Evolutionary conservation across 2,329 filamentous ascomycete species (phyloP).

Genomic region (Leptographium wingfieldii): DNA sequence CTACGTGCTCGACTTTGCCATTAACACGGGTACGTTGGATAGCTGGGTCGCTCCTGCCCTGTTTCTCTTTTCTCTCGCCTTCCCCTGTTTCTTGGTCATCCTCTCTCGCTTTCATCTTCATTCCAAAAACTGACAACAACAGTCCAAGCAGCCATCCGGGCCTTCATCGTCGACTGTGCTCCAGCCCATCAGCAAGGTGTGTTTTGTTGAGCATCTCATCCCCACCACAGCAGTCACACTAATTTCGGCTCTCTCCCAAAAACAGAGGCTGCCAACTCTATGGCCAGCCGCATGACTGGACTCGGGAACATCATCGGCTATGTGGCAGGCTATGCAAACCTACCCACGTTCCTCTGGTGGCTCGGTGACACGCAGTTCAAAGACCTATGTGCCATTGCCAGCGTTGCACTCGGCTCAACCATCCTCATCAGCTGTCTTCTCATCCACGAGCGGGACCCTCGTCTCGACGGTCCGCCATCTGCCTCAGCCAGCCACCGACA

Average conservation of each 20-base stretch:
- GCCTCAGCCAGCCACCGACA: slow-evolving; percentile 10
- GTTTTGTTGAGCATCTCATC: slow-evolving; percentile 1
- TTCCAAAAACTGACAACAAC: slow-evolving; percentile 6
- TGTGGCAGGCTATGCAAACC: slow-evolving; percentile 70
- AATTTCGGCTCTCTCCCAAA: slow-evolving; percentile 3
- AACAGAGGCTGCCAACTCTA: slow-evolving; percentile 73
- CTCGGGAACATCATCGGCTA: slow-evolving; percentile 87
- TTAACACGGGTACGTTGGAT: slow-evolving; percentile 60
- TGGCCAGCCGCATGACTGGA: slow-evolving; percentile 78
- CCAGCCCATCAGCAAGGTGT: slow-evolving; percentile 74
- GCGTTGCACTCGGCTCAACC: slow-evolving; percentile 56
- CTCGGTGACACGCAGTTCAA: slow-evolving; percentile 87
- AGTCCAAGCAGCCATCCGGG: slow-evolving; percentile 83
- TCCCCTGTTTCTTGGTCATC: neutral
- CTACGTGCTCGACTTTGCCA: slow-evolving; percentile 84
- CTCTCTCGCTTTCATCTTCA: neutral
- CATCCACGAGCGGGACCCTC: slow-evolving; percentile 71
- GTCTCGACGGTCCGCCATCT: slow-evolving; percentile 42
- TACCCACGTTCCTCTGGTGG: slow-evolving; percentile 63
- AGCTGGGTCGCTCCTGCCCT: too few species aligned
- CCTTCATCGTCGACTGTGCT: slow-evolving; percentile 87
- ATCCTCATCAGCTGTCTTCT: slow-evolving; percentile 55
- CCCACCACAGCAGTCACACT: neutral
- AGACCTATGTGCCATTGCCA: slow-evolving; percentile 76
- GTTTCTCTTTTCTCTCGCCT: neutral